Conservation (phyloP, 805 yeast genomes). For the Pichia membranifaciens region DNA sequence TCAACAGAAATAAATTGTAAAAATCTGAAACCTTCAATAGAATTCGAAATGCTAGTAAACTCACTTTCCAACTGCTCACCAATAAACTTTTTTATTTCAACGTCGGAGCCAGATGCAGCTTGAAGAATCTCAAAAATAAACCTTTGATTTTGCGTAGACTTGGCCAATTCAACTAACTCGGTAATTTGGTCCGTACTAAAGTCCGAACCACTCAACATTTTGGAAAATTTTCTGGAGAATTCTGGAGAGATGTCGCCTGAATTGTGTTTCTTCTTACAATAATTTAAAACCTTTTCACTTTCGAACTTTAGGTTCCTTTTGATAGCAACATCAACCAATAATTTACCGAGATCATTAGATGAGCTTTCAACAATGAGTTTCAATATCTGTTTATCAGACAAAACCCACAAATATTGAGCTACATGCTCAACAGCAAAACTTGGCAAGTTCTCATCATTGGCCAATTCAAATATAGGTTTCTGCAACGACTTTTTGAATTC, state of each 20-base stretch:
- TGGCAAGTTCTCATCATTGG: neutral
- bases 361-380: neutral
- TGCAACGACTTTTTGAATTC: neutral
- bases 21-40: conserved; percentile 10
- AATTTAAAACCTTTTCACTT: neutral
- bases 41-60: neutral
- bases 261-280: neutral
- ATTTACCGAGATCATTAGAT: neutral
- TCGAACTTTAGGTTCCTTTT: conserved; percentile 1
- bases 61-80: neutral
- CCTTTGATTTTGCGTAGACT: neutral
- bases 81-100: neutral
- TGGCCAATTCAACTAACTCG: neutral
- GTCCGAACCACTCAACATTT: conserved; percentile 1
- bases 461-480: neutral
- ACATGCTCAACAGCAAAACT: neutral
- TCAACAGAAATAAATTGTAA: conserved; percentile 7
- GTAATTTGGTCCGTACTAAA: conserved; percentile 6
- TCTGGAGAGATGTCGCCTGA: neutral
- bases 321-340: conserved; percentile 1
- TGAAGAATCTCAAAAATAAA: conserved; percentile 7
- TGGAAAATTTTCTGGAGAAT: neutral
- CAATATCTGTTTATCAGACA: conserved; percentile 7
- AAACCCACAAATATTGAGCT: conserved; percentile 7
- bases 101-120: neutral